Percentiles rank a stretch among this genome's conserved stretches.
phyloP scores from a whole-genome alignment of 371 early-diverging fungal species.

The Parasitella parasitica region DNA sequence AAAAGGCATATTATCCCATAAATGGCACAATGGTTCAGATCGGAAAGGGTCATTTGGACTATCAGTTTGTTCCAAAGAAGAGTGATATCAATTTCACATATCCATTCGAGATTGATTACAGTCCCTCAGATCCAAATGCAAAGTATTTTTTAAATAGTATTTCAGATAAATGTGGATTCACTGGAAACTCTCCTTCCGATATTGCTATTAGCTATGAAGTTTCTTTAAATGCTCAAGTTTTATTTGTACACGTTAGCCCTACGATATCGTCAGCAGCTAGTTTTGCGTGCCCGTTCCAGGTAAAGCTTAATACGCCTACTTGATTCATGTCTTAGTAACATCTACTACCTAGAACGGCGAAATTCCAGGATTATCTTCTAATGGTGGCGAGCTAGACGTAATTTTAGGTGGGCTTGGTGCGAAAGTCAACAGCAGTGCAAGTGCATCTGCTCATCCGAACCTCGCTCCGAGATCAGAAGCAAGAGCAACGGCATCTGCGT shows the following conservation, averaged over 20 bases:
- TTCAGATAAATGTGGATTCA: conserved; percentile 34
- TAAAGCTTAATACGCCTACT: too few relatives aligned
- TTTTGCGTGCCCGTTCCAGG: conserved; percentile 29
- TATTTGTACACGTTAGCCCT: conserved; percentile 40
- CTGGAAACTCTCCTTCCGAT: background rate
- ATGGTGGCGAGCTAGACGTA: background rate
- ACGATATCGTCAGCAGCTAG: conserved; percentile 20
- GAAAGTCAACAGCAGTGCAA: too few relatives aligned
- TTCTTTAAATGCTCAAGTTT: conserved; percentile 36
- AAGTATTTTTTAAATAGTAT: conserved; percentile 29
- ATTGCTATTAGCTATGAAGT: conserved; percentile 45
- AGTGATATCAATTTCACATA: conserved; percentile 31
- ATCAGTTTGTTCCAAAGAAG: conserved; percentile 31
- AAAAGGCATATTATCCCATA: conserved; percentile 47
- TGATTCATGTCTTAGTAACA: too few relatives aligned
- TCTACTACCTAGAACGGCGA: background rate
- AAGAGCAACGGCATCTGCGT: too few relatives aligned
- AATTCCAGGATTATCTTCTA: background rate
- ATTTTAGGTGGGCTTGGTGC: background rate
- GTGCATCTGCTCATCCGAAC: too few relatives aligned
- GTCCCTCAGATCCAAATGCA: conserved; percentile 19
- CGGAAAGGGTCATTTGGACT: conserved; percentile 38
- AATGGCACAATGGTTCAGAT: conserved; percentile 23
- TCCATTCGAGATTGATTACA: conserved; percentile 39
- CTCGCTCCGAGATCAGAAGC: too few relatives aligned